Conservation (phyloP, 129 eudicot species). For the Artemisia annua region DNA sequence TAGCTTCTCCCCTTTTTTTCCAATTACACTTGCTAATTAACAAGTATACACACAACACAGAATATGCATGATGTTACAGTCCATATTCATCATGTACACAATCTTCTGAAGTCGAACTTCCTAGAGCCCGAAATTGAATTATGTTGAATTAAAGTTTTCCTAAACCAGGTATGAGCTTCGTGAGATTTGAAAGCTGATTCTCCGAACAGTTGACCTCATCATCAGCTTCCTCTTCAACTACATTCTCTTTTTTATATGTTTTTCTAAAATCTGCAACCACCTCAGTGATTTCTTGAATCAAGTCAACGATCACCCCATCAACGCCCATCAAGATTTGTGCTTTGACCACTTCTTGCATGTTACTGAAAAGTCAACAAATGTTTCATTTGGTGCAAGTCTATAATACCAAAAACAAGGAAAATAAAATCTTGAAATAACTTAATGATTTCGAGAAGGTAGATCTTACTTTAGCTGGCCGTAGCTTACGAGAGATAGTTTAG, state of each 20-base stretch:
- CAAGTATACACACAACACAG: slow-evolving; percentile 12
- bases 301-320: slow-evolving; percentile 77
- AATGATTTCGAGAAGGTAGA: slow-evolving; percentile 14
- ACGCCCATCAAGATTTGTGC: slow-evolving; percentile 75
- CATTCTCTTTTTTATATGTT: slow-evolving; percentile 7
- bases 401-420: neutral
- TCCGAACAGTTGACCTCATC: slow-evolving; percentile 29
- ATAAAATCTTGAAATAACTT: slow-evolving; percentile 10
- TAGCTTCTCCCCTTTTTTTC: slow-evolving; percentile 6
- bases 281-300: slow-evolving; percentile 59
- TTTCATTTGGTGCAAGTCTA: neutral
- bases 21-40: slow-evolving; percentile 9
- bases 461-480: slow-evolving; percentile 77
- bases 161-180: slow-evolving; percentile 52
- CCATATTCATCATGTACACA: slow-evolving; percentile 21
- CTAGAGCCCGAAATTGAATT: neutral
- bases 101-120: slow-evolving; percentile 5
- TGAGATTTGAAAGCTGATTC: slow-evolving; percentile 46
- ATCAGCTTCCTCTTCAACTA: slow-evolving; percentile 21
- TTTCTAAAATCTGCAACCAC: slow-evolving; percentile 39
- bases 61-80: slow-evolving; percentile 8
- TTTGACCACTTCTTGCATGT: slow-evolving; percentile 60
- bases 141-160: slow-evolving; percentile 14
- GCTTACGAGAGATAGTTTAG: slow-evolving; percentile 58
- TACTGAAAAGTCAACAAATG: slow-evolving; percentile 38